Percentiles rank a stretch among this genome's conserved stretches.
Conservation (phyloP, 2,329 filamentous ascomycete genomes). For the Talaromyces atroroseus region DNA sequence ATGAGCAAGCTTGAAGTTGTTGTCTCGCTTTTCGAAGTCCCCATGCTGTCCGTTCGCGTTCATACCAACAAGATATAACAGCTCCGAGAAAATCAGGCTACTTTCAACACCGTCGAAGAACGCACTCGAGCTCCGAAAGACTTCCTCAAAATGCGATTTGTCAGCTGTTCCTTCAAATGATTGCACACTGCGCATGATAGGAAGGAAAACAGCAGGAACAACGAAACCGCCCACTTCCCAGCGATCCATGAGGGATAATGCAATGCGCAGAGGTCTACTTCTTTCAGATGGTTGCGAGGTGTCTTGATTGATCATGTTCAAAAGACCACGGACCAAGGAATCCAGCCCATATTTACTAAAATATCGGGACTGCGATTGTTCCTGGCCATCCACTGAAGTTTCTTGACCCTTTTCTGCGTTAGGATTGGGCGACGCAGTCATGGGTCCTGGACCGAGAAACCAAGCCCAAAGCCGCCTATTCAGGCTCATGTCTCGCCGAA, state of each 20-base stretch:
- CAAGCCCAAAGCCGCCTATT: conserved; percentile 94
- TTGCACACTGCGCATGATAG: conserved; percentile 74
- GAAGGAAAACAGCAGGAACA: conserved; percentile 81
- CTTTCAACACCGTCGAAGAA: conserved; percentile 98
- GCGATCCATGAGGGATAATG: conserved; percentile 92
- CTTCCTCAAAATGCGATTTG: conserved; percentile 73
- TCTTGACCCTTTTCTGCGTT: conserved; percentile 23
- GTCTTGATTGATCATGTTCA: conserved; percentile 65
- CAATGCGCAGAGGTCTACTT: conserved; percentile 83
- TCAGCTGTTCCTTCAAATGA: conserved; percentile 63
- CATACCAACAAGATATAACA: conserved; percentile 60
- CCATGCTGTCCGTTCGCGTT: conserved; percentile 47
- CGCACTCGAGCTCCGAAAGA: conserved; percentile 84
- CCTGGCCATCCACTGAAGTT: conserved; percentile 30
- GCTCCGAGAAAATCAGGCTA: conserved; percentile 81
- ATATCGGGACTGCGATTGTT: conserved; percentile 65
- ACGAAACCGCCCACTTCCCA: conserved; percentile 94
- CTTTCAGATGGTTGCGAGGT: conserved; percentile 57
- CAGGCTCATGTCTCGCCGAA: conserved; percentile 89
- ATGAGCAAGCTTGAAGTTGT: conserved; percentile 65
- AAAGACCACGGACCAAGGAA: conserved; percentile 66
- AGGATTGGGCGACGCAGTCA: conserved; percentile 26
- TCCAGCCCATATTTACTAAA: conserved; percentile 76
- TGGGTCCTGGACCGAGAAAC: conserved; percentile 76
- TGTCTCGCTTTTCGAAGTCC: conserved; percentile 46